A percentile compares a stretch with the other conserved stretches of the same genome.
These are phyloP conservation scores for Boeremia lycopersici DNA, from an alignment of 2,329 filamentous ascomycete species.

Conservation along the genomic window DNA sequence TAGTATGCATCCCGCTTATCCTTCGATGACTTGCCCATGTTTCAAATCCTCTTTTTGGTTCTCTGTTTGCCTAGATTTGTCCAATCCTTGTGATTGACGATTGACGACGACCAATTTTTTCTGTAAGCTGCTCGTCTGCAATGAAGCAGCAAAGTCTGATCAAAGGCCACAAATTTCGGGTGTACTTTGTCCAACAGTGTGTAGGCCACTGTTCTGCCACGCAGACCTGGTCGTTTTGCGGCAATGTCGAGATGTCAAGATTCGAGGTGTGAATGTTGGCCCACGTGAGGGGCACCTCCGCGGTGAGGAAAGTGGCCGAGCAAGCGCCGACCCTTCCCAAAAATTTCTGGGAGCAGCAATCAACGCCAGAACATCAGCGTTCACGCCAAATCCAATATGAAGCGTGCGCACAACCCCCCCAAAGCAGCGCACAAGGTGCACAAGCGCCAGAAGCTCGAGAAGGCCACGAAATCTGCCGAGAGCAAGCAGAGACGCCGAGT, in stretches of 20 bases:
- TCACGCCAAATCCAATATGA: conserved; percentile 32
- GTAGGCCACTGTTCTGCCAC: no score
- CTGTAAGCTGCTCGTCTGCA: background rate
- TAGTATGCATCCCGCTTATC: conserved; percentile 99
- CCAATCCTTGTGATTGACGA: background rate
- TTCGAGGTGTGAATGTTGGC: conserved; percentile 15
- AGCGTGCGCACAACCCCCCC: conserved; percentile 46
- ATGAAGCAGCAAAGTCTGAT: background rate
- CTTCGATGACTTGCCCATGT: conserved; percentile 96
- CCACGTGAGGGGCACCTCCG: conserved; percentile 29
- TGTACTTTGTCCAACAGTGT: no score
- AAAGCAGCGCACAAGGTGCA: conserved; percentile 48
- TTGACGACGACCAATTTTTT: background rate
- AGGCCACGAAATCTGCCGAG: conserved; percentile 18
- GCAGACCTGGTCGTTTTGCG: background rate
- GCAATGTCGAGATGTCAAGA: background rate
- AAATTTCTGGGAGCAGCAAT: conserved; percentile 22
- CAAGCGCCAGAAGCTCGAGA: conserved; percentile 52
- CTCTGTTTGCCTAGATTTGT: background rate
- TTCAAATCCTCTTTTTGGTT: background rate
- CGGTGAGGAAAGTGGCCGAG: conserved; percentile 28
- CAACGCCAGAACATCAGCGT: background rate
- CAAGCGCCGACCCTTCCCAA: conserved; percentile 30
- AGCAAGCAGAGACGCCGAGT: conserved; percentile 41
- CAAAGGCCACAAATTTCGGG: background rate